Evolutionary conservation across 2,329 filamentous ascomycete species (phyloP), one percentile per base, ranked within the genome.

Genomic region (Aspergillus transmontanensis): DNA sequence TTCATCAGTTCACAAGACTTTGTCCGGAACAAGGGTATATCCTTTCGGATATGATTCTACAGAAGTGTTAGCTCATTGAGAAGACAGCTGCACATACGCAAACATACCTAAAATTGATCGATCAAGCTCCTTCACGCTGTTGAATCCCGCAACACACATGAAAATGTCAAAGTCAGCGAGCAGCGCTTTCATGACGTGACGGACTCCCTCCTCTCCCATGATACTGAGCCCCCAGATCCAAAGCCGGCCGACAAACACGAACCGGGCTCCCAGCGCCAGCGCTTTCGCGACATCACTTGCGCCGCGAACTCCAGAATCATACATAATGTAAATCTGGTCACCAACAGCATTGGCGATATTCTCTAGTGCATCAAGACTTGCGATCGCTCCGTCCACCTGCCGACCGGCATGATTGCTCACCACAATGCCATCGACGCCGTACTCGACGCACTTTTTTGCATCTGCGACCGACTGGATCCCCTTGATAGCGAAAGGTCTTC

Each of bases 401-500:
- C 90, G 76, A 0, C 90, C 90, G 1, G 89, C 90, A 72, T 93
- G 90, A 68, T 93, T 93, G 16, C 84, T 86, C 1, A 92, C 80
- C 1, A 92, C 83, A 55, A 93, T 90, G 0, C 87, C 90, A 67
- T 92, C 86, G 3, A 86, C 85, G 0, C 87, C 89, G 14, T 82
- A 71, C 58, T 89, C 82, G 41, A 88, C 82, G 2, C 87, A 87
- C 67, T 80, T 82, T 58, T 82, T 79, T 16, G 89, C 89, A 74
- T 93, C 90, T 46, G 81, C 80, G 0, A 86, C 84, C 16, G 84
- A 86, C 78, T 92, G 89, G n/a, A 93, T 85, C 0, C 90, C 90
- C 75, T 92, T 93, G 30, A 92, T 75, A 56, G 66, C 89, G 78
- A 80, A 92, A 68, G 71, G 87, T 79, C 84, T 83, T 9, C 87